Evolutionary conservation across 192 early-diverging fungal species (phyloP).

Genomic region (Rhizoclosmatium sp.): DNA sequence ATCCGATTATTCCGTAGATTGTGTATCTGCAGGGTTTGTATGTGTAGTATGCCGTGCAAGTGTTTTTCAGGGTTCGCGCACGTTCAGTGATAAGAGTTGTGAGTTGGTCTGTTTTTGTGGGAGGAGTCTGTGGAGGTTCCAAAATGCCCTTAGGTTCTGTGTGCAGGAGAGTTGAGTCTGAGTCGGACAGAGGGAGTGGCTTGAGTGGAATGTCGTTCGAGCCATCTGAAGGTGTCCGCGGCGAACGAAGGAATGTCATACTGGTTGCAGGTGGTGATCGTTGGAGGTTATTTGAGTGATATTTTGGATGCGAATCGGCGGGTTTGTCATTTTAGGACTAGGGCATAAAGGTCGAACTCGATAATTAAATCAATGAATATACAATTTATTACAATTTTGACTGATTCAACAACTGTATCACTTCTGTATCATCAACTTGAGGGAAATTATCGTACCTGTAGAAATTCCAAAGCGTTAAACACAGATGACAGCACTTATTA

Average conservation of each 20-base stretch:
- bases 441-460: slow-evolving; percentile 44
- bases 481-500: background rate
- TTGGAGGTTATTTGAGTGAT: background rate
- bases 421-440: slow-evolving; percentile 52
- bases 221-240: background rate
- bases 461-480: background rate
- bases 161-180: background rate
- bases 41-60: background rate
- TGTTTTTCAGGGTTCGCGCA: background rate
- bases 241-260: no score
- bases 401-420: slow-evolving; percentile 41
- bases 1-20: background rate
- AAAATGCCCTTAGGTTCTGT: background rate
- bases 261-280: background rate
- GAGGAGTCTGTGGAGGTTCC: background rate
- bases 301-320: background rate
- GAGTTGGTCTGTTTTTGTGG: background rate
- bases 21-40: background rate
- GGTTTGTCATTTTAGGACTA: no score
- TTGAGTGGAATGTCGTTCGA: background rate
- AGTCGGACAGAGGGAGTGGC: background rate
- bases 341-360: no score
- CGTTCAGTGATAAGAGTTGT: background rate
- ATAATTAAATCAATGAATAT: background rate
- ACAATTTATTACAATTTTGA: background rate